Base-by-base conservation (phyloP, 257 asterid species). In the Penstemon barbatus region DNA sequence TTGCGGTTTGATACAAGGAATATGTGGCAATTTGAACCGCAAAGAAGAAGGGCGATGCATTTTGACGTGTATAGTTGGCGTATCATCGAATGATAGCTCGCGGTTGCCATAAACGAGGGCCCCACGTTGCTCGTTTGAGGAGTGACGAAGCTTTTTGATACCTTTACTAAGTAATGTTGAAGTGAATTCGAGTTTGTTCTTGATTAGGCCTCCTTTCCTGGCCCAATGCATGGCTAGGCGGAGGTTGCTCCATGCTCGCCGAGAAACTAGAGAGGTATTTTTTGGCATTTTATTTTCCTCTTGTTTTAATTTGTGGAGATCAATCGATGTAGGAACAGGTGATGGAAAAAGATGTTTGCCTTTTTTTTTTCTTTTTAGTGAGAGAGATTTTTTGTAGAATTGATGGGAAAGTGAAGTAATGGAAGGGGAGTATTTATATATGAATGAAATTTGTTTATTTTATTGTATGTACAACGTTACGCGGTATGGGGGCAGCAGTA, bases 11-110 rank as follows among this genome's bases (percentile, higher is more conserved):
- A 91, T 87, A 80, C 98, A 91, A 12, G 98, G 96, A 0, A 91
- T 84, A 11, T 69, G 74, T 0, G 95, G 97, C 85, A 90, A 56
- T 76, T 79, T 90, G 80, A 88, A 88, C 7, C 86, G 80, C 53
- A 88, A 64, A 4, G 97, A 86, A 33, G 97, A 66, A 41, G 92
- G 95, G n/a, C 96, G 92, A 66, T 77, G 83, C 96, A 90, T 86
- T 57, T 73, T 88, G 4, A 90, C 73, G 33, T 76, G 88, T 44
- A 83, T 51, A 1, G 85, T 64, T 0, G 96, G 97, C 0, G 96
- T 83, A 9, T 86, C 88, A 38, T 80, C 90, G 44, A 90, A 88
- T 4, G 96, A 85, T 10, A 88, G 78, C 78, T 90, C 82, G 3
- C 89, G 82, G 4, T 90, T 91, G 2, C 97, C 92, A 43, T 86